phyloP scores from a whole-genome alignment of 1,284 basidiomycete genomes.

The Caloboletus firmus region DNA sequence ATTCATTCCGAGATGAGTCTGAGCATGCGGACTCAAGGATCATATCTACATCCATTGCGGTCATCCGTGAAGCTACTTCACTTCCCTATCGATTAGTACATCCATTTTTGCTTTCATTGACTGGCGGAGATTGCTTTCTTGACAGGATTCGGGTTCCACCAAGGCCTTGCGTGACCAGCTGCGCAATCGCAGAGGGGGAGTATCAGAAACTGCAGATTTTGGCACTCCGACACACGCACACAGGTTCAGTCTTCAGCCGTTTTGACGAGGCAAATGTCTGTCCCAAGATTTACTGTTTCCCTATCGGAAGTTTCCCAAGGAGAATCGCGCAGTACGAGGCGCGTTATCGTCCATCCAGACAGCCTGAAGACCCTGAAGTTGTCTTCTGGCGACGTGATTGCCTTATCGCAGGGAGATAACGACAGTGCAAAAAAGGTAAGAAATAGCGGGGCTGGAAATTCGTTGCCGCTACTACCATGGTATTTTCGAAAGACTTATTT shows the following conservation, averaged over 20 bases:
- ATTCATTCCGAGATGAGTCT: not conserved
- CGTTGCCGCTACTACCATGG: constrained; percentile 1
- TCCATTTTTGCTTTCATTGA: not conserved
- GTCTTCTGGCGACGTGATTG: constrained; percentile 70
- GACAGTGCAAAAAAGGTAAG: constrained; percentile 39
- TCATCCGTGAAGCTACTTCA: constrained; percentile 4
- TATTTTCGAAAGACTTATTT: constrained; percentile 19
- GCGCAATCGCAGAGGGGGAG: not conserved
- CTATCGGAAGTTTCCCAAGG: constrained; percentile 40
- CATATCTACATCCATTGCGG: constrained; percentile 8
- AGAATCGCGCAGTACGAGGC: constrained; percentile 54
- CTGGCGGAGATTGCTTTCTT: not conserved
- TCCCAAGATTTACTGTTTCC: constrained; percentile 47
- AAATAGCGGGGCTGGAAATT: constrained; percentile 14
- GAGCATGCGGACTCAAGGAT: constrained; percentile 9
- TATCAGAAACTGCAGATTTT: not conserved
- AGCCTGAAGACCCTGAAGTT: constrained; percentile 61
- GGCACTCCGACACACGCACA: not conserved
- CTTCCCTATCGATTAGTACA: constrained; percentile 6
- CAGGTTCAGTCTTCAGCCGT: not conserved
- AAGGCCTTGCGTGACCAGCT: not conserved
- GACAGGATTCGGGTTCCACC: constrained; percentile 5
- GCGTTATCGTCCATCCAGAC: constrained; percentile 67
- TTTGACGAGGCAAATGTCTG: constrained; percentile 30
- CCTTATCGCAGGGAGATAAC: constrained; percentile 46